These are phyloP conservation scores for Physcomitrium patens DNA, from an alignment of 225 moss, liverwort and hornwort species.

Conservation along the genomic window DNA sequence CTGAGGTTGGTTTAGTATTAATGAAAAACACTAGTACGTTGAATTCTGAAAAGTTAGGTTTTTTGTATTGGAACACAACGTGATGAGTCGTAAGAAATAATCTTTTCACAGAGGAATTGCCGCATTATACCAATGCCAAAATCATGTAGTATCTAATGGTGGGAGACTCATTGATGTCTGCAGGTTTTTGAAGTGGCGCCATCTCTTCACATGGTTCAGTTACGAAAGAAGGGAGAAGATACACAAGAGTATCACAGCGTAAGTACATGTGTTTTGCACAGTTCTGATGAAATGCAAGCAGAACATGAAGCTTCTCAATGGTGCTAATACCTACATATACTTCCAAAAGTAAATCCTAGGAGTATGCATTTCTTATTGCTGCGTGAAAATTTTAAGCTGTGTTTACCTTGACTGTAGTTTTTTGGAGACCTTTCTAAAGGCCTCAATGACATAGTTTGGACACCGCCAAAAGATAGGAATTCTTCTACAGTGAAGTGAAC, in stretches of 20 bases:
- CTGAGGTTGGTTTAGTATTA: conserved; percentile 52
- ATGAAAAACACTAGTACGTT: conserved; percentile 1
- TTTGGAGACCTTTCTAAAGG: conserved; percentile 38
- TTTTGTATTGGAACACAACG: background rate
- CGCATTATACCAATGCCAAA: background rate
- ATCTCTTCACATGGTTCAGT: conserved; percentile 79
- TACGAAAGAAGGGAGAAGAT: conserved; percentile 71
- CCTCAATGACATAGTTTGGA: conserved; percentile 41
- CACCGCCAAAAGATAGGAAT: conserved; percentile 23
- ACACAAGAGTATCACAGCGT: conserved; percentile 80
- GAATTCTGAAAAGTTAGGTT: background rate
- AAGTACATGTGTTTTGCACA: conserved; percentile 7
- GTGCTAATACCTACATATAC: background rate
- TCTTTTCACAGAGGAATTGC: background rate
- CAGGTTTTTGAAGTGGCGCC: conserved; percentile 88
- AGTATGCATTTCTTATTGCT: background rate
- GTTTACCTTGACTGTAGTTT: conserved; percentile 23
- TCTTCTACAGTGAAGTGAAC: conserved; percentile 7
- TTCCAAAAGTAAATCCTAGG: background rate
- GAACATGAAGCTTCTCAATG: background rate
- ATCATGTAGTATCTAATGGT: background rate
- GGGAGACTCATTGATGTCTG: conserved; percentile 2
- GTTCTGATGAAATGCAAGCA: background rate
- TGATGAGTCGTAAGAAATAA: background rate
- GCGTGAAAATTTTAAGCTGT: background rate